Base-by-base conservation (phyloP, 495 filamentous ascomycete species). In the Poronia punctata region DNA sequence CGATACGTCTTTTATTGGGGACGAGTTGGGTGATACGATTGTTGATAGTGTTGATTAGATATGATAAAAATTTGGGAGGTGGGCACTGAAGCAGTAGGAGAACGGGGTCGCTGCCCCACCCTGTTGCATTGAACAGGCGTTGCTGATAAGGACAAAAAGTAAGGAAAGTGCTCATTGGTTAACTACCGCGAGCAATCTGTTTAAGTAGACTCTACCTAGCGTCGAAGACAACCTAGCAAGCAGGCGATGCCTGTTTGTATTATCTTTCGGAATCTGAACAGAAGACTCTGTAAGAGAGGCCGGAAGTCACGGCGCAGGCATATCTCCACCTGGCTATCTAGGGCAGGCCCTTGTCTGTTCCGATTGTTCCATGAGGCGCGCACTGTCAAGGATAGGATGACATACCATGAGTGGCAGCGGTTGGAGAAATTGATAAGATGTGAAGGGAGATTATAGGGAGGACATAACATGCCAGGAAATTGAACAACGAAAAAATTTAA, bases 51-150 rank as follows among this genome's bases (percentile, higher is more conserved):
- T 47, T 45, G 49, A 48, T 52, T 53, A 56, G 53, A 59, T 55
- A 59, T 51, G 48, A 52, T 54, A 51, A 49, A 54, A 56, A 56
- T 26, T 42, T 50, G 38, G 48, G 50, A 47, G 43, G 50, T 44
- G 46, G 43, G 40, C 49, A 39, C 24, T 46, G 15, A 30, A 35
- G 10, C 7, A 27, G 24, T 7, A n/a, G 29, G 3, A 22, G 28
- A 40, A 25, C n/a, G 34, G 42, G 39, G 43, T 20, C 24, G 24
- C 24, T 31, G 40, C 14, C 37, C 42, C 35, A 45, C 35, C n/a
- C n/a, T n/a, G n/a, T n/a, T n/a, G n/a, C n/a, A n/a, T 4, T 19
- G 10, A 28, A 35, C 32, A 35, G 42, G 42, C 18, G 34, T 5
- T 28, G 3, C 41, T 44, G 41, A 44, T 44, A 44, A 44, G 41